Evolutionary conservation across 306 rosid genomes (phyloP).

Genomic region (Leucaena leucocephala): DNA sequence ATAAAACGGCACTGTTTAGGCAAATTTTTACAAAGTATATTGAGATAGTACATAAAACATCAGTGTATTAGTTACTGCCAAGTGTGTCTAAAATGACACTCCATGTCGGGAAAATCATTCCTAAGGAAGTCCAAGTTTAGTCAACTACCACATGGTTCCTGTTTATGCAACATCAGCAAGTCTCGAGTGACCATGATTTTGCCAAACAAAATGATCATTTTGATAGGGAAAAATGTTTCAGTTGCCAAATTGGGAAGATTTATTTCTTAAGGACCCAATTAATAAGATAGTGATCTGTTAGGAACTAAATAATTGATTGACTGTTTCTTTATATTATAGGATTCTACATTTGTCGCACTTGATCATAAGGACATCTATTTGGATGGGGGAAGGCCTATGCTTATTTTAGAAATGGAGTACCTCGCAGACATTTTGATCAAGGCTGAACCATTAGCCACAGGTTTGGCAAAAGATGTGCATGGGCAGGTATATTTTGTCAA

Average conservation of each 20-base stretch:
- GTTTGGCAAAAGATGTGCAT: conserved; percentile 94
- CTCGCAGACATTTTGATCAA: conserved; percentile 78
- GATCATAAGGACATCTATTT: conserved; percentile 75
- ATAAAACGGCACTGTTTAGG: not conserved
- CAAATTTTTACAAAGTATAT: not conserved
- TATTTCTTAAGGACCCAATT: not conserved
- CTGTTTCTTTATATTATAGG: conserved; percentile 51
- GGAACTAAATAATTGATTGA: not conserved
- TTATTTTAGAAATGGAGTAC: conserved; percentile 79
- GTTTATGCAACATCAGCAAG: not conserved
- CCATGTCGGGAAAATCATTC: not conserved
- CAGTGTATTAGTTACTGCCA: not conserved
- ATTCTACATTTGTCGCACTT: conserved; percentile 74
- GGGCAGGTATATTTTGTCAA: conserved; percentile 72
- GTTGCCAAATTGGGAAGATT: not conserved
- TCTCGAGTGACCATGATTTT: not conserved
- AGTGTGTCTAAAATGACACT: not conserved
- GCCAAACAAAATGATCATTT: not conserved
- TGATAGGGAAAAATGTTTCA: not conserved
- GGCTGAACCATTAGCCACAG: conserved; percentile 88
- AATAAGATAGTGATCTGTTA: not conserved
- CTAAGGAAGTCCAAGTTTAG: not conserved
- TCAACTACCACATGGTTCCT: not conserved
- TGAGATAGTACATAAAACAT: not conserved
- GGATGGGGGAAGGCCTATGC: conserved; percentile 57